These are phyloP conservation scores for Erucastrum elatum DNA, from an alignment of 345 rosid species.

Conservation along the genomic window DNA sequence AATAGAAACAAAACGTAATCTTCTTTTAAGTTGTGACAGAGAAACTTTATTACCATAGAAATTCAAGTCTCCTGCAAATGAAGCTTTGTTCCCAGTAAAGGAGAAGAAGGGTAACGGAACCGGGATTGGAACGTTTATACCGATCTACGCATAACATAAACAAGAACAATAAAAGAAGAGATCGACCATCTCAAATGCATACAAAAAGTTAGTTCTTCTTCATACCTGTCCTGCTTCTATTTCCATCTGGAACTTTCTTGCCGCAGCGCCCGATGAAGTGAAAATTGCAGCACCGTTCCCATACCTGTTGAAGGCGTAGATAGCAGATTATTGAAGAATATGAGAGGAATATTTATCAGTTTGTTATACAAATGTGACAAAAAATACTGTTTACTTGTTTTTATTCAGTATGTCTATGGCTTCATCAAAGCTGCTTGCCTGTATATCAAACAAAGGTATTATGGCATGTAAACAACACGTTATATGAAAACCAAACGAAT, in stretches of 20 bases:
- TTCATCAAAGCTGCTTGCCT: constrained; percentile 90
- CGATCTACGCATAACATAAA: constrained; percentile 50
- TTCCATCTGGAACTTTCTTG: constrained; percentile 91
- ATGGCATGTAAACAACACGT: not conserved
- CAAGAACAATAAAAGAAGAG: constrained; percentile 12
- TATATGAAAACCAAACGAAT: not conserved
- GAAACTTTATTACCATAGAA: constrained; percentile 73
- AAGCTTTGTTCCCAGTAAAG: constrained; percentile 90
- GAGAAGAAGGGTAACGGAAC: constrained; percentile 98
- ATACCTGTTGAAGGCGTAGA: constrained; percentile 50
- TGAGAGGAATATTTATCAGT: not conserved
- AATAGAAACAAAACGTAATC: not conserved
- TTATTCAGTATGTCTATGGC: constrained; percentile 78
- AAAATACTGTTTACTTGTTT: constrained; percentile 63
- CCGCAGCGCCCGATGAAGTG: constrained; percentile 88
- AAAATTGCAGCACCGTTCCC: constrained; percentile 95
- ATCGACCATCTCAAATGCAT: constrained; percentile 10
- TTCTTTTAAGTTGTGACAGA: too few relatives aligned
- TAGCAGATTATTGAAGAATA: not conserved
- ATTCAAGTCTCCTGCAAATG: constrained; percentile 93
- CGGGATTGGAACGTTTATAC: constrained; percentile 96
- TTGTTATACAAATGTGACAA: not conserved
- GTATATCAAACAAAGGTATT: constrained; percentile 16
- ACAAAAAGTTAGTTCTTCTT: too few relatives aligned
- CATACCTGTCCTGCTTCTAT: constrained; percentile 95